Percentiles rank a stretch among this genome's conserved stretches.
phyloP scores from a whole-genome alignment of 2,329 filamentous ascomycete species.

The Pleoardoris graminearum region DNA sequence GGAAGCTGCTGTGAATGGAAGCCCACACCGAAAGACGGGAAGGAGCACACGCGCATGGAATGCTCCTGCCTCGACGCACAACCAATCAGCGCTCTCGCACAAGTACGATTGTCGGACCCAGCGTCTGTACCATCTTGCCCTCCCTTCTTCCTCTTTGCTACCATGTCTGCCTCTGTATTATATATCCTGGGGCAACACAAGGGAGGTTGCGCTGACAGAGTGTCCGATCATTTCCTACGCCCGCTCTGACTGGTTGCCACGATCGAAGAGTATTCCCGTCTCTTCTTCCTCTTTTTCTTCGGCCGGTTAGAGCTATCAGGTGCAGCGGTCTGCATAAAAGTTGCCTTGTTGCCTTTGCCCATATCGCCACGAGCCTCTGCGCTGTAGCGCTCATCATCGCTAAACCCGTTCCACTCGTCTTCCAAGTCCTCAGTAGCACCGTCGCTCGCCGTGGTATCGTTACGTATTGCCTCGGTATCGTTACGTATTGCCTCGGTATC shows the following conservation, averaged over 20 bases:
- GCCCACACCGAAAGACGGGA: not conserved
- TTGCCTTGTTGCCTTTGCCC: slow-evolving; percentile 4
- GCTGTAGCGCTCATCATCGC: slow-evolving; percentile 30
- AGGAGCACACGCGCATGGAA: not conserved
- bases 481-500: slow-evolving; percentile 43
- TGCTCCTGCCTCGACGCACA: not conserved
- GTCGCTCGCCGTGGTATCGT: slow-evolving; percentile 4
- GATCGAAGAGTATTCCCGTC: too few relatives aligned
- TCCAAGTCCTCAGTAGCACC: slow-evolving; percentile 22
- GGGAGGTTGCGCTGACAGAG: too few relatives aligned
- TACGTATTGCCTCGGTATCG: slow-evolving; percentile 42
- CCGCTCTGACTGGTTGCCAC: too few relatives aligned
- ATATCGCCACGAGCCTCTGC: not conserved
- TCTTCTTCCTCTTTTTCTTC: slow-evolving; percentile 30
- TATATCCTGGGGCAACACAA: too few relatives aligned
- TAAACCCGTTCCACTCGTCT: slow-evolving; percentile 53
- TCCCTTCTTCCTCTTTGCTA: too few relatives aligned
- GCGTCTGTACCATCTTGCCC: too few relatives aligned
- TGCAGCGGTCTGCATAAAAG: not conserved
- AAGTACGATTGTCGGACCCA: too few relatives aligned
- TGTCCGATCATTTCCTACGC: too few relatives aligned
- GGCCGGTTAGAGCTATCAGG: slow-evolving; percentile 5
- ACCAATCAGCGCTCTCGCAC: too few relatives aligned
- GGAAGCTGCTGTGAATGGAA: not conserved
- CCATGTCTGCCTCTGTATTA: too few relatives aligned